phyloP scores from a whole-genome alignment of 2,329 filamentous ascomycete species.

The Didymosphaeria variabile region DNA sequence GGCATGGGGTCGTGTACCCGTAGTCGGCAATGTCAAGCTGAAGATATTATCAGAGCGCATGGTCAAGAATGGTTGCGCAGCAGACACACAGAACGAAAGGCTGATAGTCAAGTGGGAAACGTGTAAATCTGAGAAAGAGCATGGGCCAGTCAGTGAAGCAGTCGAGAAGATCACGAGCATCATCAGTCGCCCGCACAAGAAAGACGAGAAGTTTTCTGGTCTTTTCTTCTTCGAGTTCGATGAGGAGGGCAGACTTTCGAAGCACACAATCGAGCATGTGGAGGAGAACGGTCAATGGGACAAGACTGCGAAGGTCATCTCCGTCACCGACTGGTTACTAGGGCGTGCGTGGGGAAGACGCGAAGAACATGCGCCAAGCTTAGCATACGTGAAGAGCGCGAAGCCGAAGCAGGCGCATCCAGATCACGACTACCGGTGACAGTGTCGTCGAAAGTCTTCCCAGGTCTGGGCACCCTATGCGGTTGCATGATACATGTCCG shows the following conservation, averaged over 20 bases:
- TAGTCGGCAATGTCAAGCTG: constrained; percentile 88
- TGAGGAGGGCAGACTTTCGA: constrained; percentile 79
- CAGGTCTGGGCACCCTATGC: not conserved
- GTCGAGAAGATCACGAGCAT: constrained; percentile 65
- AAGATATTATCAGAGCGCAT: constrained; percentile 92
- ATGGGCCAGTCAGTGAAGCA: constrained; percentile 57
- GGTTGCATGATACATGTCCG: no score
- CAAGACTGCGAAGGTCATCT: constrained; percentile 83
- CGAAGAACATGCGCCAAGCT: constrained; percentile 53
- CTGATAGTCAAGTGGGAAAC: constrained; percentile 92
- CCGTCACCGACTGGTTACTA: constrained; percentile 92
- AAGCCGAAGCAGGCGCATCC: constrained; percentile 22
- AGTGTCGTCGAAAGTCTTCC: not conserved
- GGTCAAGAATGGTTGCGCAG: constrained; percentile 64
- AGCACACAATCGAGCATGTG: constrained; percentile 93
- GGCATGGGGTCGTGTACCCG: constrained; percentile 91
- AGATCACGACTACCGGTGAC: constrained; percentile 13
- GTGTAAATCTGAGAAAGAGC: constrained; percentile 59
- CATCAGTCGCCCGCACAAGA: constrained; percentile 58
- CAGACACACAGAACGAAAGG: constrained; percentile 70
- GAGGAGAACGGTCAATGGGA: constrained; percentile 87
- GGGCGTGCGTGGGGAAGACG: constrained; percentile 72
- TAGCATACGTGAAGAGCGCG: constrained; percentile 49
- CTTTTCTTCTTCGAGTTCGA: constrained; percentile 98
- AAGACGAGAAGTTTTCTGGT: constrained; percentile 79